Conservation (phyloP, 305 asterid genomes). For the Fraxinus angustifolia region DNA sequence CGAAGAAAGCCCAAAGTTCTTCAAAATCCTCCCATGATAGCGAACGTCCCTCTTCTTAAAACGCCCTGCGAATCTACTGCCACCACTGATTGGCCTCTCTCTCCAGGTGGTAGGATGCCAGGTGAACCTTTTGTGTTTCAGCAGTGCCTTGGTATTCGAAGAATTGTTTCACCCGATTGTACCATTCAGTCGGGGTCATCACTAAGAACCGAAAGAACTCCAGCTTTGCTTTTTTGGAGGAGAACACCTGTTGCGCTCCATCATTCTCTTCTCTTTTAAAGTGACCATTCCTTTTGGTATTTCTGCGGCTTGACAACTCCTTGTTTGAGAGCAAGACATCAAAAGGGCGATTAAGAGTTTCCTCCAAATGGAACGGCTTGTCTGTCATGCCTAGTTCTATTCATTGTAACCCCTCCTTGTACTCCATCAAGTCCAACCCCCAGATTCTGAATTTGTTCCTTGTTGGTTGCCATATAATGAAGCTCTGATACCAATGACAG, state of each 20-base stretch:
- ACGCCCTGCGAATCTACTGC: not conserved
- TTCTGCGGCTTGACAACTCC: too few species aligned
- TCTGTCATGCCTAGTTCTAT: too few species aligned
- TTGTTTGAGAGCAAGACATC: too few species aligned
- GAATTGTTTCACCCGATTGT: not conserved
- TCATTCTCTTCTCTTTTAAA: too few species aligned
- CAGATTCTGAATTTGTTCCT: not conserved
- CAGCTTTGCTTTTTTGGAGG: not conserved
- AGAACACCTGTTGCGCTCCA: too few species aligned
- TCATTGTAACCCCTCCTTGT: too few species aligned
- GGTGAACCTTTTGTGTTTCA: not conserved
- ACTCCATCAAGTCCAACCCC: too few species aligned
- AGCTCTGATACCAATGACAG: not conserved
- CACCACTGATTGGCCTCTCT: not conserved
- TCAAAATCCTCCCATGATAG: not conserved
- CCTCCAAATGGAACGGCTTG: too few species aligned
- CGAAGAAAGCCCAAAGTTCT: not conserved
- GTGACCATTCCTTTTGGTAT: too few species aligned
- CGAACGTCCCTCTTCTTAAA: not conserved
- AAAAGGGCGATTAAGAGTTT: too few species aligned
- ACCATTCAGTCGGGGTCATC: slow-evolving; percentile 5
- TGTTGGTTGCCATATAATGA: not conserved
- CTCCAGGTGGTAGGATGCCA: slow-evolving; percentile 4
- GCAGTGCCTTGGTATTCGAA: not conserved
- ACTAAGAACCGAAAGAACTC: slow-evolving; percentile 1